Evolutionary conservation across 2,329 filamentous ascomycete genomes (phyloP), one percentile per base, ranked within the genome.

Genomic region (Ilyonectria mors-panacis): DNA sequence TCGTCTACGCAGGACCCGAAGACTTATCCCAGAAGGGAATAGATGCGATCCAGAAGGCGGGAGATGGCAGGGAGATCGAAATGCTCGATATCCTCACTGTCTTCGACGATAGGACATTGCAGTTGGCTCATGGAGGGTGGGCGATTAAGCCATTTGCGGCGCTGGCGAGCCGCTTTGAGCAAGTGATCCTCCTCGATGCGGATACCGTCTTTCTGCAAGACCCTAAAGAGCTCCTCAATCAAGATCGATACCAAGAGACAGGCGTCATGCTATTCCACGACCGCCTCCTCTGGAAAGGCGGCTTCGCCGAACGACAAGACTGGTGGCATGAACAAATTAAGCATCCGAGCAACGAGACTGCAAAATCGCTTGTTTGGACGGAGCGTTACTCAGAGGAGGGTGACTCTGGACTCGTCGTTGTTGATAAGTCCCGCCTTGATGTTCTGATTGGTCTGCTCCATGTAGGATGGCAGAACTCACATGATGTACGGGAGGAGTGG

Each of bases 401-500:
- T 0, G 83, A 85, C 63, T 83, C 81, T 0, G 82, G 83, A 1
- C 71, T 83, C 4, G 81, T 85, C 1, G 79, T 83, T 1, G 67
- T 84, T 0, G 77, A 85, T 66, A 85, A 85, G 70, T 69, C 76
- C 0, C 76, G 81, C 1, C 65, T 79, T 0, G 73, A 78, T 1
- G 75, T 84, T 3, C 47, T 85, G 13, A 75, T 81, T 12, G 83
- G 77, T 0, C 70, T 85, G 2, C 69, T 85, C 8, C 83, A 84
- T 53, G 73, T 77, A 0, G 80, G 77, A n/a, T 85, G 83, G 84
- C 83, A 85, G 69, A 85, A 85, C 57, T 80, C 79, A 1, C 71
- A 77, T 7, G 70, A 65, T 0, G 82, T 84, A 1, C 78, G 83
- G 0, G 79, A 83, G 4, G 74, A 81, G 28, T 76, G 80, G 10